Evolutionary conservation across 352 stramenopile species (phyloP).

Genomic region (Phytopythium montanum): DNA sequence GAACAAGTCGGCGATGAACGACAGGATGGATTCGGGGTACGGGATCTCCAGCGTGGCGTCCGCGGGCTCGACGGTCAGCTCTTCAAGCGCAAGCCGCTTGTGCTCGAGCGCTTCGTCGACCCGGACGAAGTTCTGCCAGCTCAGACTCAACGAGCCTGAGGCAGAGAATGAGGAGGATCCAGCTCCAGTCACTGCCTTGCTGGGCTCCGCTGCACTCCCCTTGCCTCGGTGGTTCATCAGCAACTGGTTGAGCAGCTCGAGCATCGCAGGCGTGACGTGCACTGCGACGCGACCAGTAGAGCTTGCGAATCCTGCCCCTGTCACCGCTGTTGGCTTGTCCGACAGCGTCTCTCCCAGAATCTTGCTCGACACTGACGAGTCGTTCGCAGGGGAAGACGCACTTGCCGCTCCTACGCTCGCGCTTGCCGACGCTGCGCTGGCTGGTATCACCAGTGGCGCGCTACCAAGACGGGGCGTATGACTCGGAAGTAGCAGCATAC

Average conservation of each 20-base stretch:
- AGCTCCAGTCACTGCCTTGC: not conserved
- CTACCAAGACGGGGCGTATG: not conserved
- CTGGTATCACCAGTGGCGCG: not conserved
- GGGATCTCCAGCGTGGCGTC: slow-evolving; percentile 13
- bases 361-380: slow-evolving; percentile 7
- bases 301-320: not conserved
- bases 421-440: not conserved
- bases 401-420: not conserved
- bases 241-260: slow-evolving; percentile 41
- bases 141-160: not conserved
- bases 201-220: not conserved
- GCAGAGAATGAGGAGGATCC: not conserved
- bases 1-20: slow-evolving; percentile 29
- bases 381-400: not conserved
- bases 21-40: slow-evolving; percentile 31
- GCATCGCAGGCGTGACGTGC: slow-evolving; percentile 10
- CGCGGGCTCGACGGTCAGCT: slow-evolving; percentile 2
- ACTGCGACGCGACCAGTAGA: not conserved
- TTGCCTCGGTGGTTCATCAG: slow-evolving; percentile 14
- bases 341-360: not conserved
- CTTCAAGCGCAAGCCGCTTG: not conserved
- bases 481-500: slow-evolving; percentile 8
- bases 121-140: slow-evolving; percentile 34
- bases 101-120: slow-evolving; percentile 22
- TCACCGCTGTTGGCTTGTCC: not conserved